Conservation (phyloP, 169 alveolate species). For the Cryptosporidium sp. region DNA sequence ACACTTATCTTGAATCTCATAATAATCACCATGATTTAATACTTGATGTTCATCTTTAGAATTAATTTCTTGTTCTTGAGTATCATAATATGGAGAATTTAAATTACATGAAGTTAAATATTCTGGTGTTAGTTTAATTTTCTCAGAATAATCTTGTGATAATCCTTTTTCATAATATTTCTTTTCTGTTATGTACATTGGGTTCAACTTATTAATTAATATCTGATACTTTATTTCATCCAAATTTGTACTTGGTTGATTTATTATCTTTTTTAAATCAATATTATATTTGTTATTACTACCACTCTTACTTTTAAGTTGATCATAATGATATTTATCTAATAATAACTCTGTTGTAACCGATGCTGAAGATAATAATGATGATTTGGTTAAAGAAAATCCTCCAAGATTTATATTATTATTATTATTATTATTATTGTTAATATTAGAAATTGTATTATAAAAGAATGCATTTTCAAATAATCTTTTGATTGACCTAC, state of each 20-base stretch:
- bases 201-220: background rate
- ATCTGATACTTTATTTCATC: background rate
- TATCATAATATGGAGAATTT: slow-evolving; percentile 23
- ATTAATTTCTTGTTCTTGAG: background rate
- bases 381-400: background rate
- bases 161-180: slow-evolving; percentile 34
- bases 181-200: background rate
- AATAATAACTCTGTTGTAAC: slow-evolving; percentile 37
- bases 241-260: background rate
- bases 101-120: slow-evolving; percentile 42
- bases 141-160: slow-evolving; percentile 17
- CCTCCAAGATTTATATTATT: background rate
- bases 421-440: background rate
- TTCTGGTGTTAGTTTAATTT: slow-evolving; percentile 45
- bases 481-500: slow-evolving; percentile 3
- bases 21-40: background rate
- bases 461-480: slow-evolving; percentile 11
- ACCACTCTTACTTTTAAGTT: background rate
- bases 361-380: slow-evolving; percentile 2
- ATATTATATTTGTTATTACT: background rate
- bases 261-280: background rate
- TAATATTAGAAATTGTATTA: background rate
- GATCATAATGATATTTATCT: background rate
- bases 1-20: background rate
- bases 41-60: background rate